Conservation (phyloP, 1,284 basidiomycete species). For the Pyrrhoderma lamaoense region DNA sequence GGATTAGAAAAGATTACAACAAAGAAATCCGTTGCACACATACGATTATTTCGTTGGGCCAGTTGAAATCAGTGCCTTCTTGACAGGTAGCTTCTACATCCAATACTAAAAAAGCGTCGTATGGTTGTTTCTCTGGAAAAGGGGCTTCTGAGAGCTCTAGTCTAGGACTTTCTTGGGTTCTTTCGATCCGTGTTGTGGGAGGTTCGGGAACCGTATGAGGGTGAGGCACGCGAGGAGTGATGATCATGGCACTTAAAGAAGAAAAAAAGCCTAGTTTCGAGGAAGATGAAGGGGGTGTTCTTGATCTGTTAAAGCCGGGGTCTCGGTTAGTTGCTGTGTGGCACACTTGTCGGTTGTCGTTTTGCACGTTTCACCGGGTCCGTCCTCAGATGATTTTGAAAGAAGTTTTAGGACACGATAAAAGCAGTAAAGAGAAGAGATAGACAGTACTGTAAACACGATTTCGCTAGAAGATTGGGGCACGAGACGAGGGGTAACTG, state of each 20-base stretch:
- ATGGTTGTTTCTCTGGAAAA: slow-evolving; percentile 41
- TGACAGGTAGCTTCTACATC: slow-evolving; percentile 92
- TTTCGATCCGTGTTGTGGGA: slow-evolving; percentile 3
- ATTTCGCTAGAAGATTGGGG: slow-evolving; percentile 2
- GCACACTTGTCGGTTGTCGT: not conserved
- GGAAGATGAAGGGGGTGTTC: too few species aligned
- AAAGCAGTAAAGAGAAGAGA: slow-evolving; percentile 5
- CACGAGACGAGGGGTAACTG: slow-evolving; percentile 4
- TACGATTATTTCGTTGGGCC: slow-evolving; percentile 92
- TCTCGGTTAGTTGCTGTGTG: slow-evolving; percentile 7
- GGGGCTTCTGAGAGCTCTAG: slow-evolving; percentile 11
- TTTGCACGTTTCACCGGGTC: not conserved
- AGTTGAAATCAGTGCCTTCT: slow-evolving; percentile 56
- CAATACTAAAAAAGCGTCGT: slow-evolving; percentile 67
- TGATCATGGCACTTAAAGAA: slow-evolving; percentile 8
- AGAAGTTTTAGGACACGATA: slow-evolving; percentile 3
- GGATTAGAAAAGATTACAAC: not conserved
- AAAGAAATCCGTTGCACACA: slow-evolving; percentile 27
- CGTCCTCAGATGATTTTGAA: slow-evolving; percentile 4
- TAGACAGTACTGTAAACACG: not conserved
- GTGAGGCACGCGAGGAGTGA: slow-evolving; percentile 1
- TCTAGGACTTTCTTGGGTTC: slow-evolving; percentile 1
- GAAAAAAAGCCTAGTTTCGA: too few species aligned
- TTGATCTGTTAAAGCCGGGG: not conserved
- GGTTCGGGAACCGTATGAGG: slow-evolving; percentile 9